phyloP scores from a whole-genome alignment of 1,139 yeast species.

The Diutina mesorugosa region DNA sequence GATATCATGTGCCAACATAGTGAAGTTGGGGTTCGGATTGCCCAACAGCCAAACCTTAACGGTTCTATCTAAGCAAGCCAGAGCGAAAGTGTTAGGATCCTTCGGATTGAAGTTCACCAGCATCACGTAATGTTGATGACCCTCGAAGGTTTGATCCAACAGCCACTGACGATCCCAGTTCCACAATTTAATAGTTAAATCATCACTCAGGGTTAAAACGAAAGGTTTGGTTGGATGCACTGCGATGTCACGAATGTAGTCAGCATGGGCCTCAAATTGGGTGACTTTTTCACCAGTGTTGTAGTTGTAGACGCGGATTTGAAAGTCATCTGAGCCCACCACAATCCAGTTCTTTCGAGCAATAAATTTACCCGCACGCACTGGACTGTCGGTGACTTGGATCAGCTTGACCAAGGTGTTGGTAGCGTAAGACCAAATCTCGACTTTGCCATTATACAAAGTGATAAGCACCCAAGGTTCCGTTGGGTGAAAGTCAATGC shows the following conservation, averaged over 20 bases:
- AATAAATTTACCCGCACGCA: conserved; percentile 88
- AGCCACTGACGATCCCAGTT: conserved; percentile 95
- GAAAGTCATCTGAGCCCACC: conserved; percentile 93
- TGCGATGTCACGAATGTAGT: conserved; percentile 83
- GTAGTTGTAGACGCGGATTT: conserved; percentile 83
- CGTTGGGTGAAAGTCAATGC: conserved; percentile 93
- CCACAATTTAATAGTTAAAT: conserved; percentile 86
- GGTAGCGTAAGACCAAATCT: conserved; percentile 90
- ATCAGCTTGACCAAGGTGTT: conserved; percentile 38
- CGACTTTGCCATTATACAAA: conserved; percentile 72
- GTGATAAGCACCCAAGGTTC: conserved; percentile 96
- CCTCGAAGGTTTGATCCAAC: conserved; percentile 81
- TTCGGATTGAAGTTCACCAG: conserved; percentile 90
- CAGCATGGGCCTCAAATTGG: conserved; percentile 97
- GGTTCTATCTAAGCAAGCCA: conserved; percentile 91
- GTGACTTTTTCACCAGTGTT: conserved; percentile 89
- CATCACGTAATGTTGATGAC: conserved; percentile 95
- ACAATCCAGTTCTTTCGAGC: conserved; percentile 97
- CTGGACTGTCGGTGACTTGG: conserved; percentile 90
- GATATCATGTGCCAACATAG: conserved; percentile 80
- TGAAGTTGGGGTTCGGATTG: conserved; percentile 79
- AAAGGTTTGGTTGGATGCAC: conserved; percentile 92
- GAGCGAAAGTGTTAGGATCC: conserved; percentile 95
- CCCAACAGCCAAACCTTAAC: conserved; percentile 96
- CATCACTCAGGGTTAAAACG: conserved; percentile 83